phyloP scores from a whole-genome alignment of 768 basidiomycete genomes.

The Macrolepiota dolichaula region DNA sequence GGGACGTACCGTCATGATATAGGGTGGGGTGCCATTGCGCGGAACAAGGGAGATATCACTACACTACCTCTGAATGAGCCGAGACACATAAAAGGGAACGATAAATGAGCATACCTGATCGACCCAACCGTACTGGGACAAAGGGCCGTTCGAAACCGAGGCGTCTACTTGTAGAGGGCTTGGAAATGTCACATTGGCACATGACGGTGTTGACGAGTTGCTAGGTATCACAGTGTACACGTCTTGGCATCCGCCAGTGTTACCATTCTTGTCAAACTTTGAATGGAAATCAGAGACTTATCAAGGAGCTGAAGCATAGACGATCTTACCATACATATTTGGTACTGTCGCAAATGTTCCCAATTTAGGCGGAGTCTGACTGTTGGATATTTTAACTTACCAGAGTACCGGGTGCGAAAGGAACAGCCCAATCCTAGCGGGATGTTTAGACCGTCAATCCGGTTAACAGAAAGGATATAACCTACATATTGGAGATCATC shows the following conservation, averaged over 20 bases:
- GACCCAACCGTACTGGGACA: slow-evolving; percentile 60
- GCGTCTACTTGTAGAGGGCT: slow-evolving; percentile 42
- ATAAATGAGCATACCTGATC: slow-evolving; percentile 37
- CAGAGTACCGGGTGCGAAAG: slow-evolving; percentile 55
- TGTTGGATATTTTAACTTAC: slow-evolving; percentile 24
- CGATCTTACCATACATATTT: slow-evolving; percentile 61
- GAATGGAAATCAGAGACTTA: neutral
- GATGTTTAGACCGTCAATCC: neutral
- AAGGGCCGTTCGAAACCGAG: slow-evolving; percentile 40
- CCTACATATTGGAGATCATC: slow-evolving; percentile 44
- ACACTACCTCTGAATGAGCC: slow-evolving; percentile 36
- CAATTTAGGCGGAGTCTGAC: neutral
- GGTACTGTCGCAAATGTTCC: slow-evolving; percentile 37
- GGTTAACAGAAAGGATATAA: slow-evolving; percentile 2
- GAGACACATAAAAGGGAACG: neutral
- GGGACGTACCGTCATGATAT: slow-evolving; percentile 47
- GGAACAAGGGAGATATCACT: slow-evolving; percentile 52
- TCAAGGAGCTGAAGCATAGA: neutral
- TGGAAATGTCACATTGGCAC: slow-evolving; percentile 48
- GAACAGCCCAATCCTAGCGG: slow-evolving; percentile 53
- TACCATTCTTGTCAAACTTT: slow-evolving; percentile 55
- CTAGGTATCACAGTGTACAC: slow-evolving; percentile 54
- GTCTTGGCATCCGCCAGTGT: slow-evolving; percentile 59
- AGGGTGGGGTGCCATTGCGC: slow-evolving; percentile 58
- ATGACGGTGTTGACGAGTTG: slow-evolving; percentile 31